Conservation (phyloP, 2,329 filamentous ascomycete genomes). For the Aspergillus fischeri region DNA sequence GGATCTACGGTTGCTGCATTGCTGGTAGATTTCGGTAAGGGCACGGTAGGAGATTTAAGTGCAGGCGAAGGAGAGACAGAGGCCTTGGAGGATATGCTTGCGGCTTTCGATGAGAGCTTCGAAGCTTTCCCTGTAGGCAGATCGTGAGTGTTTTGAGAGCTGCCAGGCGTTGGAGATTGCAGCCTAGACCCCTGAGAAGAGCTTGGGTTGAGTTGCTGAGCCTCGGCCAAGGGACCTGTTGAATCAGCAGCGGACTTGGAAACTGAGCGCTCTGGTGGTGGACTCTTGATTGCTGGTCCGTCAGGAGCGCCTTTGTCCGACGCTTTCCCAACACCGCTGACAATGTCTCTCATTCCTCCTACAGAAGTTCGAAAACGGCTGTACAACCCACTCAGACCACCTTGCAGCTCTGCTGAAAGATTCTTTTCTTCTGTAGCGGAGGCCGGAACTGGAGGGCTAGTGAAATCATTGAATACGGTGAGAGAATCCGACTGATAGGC, state of each 20-base stretch:
- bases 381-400: conserved; percentile 85
- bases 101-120: conserved; percentile 39
- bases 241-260: conserved; percentile 23
- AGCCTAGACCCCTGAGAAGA: conserved; percentile 36
- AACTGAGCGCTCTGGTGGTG: conserved; percentile 23
- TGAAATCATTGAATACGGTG: conserved; percentile 93
- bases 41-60: conserved; percentile 35
- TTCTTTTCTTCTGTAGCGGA: conserved; percentile 64
- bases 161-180: conserved; percentile 33
- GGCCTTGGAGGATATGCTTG: conserved; percentile 41
- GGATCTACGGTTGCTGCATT: conserved; percentile 38
- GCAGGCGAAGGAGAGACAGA: conserved; percentile 35
- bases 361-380: conserved; percentile 78
- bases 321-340: conserved; percentile 31
- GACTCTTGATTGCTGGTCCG: conserved; percentile 21
- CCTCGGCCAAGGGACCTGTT: conserved; percentile 16
- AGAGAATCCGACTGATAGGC: conserved; percentile 81
- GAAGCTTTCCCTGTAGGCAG: conserved; percentile 27
- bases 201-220: conserved; percentile 22
- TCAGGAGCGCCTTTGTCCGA: conserved; percentile 27
- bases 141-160: conserved; percentile 30
- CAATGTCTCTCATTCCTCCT: conserved; percentile 60
- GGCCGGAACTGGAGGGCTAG: conserved; percentile 58
- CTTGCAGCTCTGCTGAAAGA: conserved; percentile 70
- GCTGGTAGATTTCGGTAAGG: conserved; percentile 31